Percentiles rank a stretch among this genome's conserved stretches.
phyloP scores from a whole-genome alignment of 768 basidiomycete species.

The Leccinum uliginosum region DNA sequence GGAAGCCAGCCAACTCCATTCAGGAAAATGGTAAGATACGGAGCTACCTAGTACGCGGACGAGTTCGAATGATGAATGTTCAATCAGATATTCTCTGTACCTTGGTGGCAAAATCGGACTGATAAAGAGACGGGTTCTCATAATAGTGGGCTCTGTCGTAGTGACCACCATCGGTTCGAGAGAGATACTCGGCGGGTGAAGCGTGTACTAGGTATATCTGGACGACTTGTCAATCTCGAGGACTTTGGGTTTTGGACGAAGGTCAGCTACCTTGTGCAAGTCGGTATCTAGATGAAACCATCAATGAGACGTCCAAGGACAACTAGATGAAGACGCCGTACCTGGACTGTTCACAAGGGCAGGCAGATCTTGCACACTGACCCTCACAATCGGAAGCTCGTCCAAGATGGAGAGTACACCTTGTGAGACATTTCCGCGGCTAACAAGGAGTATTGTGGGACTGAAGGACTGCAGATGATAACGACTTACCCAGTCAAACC shows the following conservation, averaged over 20 bases:
- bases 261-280: slow-evolving; percentile 46
- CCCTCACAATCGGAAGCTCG: slow-evolving; percentile 62
- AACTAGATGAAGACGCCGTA: slow-evolving; percentile 24
- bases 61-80: not conserved
- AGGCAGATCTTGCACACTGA: slow-evolving; percentile 54
- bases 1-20: slow-evolving; percentile 86
- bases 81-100: slow-evolving; percentile 33
- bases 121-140: slow-evolving; percentile 57
- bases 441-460: slow-evolving; percentile 23
- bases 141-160: slow-evolving; percentile 75
- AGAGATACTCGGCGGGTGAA: slow-evolving; percentile 64
- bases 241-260: not conserved
- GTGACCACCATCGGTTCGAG: slow-evolving; percentile 46
- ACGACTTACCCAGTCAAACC: slow-evolving; percentile 72
- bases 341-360: slow-evolving; percentile 50
- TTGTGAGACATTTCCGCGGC: slow-evolving; percentile 77
- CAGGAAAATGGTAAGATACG: slow-evolving; percentile 78
- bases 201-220: slow-evolving; percentile 79
- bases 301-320: slow-evolving; percentile 1
- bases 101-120: slow-evolving; percentile 63
- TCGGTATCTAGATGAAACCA: slow-evolving; percentile 41
- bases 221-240: not conserved
- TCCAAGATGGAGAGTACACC: slow-evolving; percentile 70
- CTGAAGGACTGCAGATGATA: not conserved
- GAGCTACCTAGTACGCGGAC: slow-evolving; percentile 57